Evolutionary conservation across 306 rosid species (phyloP).

Genomic region (Parietaria judaica): DNA sequence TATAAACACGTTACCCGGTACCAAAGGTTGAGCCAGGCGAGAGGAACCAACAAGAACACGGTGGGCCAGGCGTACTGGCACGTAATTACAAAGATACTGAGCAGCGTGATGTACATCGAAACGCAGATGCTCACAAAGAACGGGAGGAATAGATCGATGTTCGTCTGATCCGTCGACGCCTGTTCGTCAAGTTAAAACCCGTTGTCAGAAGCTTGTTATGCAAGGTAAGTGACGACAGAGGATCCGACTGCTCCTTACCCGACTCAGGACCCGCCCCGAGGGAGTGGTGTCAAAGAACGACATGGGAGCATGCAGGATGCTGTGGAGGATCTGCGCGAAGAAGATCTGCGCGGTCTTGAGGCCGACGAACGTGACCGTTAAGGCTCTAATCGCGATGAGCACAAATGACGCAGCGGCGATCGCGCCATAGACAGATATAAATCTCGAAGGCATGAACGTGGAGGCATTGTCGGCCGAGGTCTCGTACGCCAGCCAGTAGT

Average conservation of each 20-base stretch:
- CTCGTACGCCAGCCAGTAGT: constrained; percentile 91
- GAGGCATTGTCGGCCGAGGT: constrained; percentile 57
- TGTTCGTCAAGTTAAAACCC: constrained; percentile 12
- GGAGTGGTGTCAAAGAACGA: constrained; percentile 97
- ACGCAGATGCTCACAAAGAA: constrained; percentile 42
- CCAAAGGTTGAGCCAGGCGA: constrained; percentile 83
- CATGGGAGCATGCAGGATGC: constrained; percentile 96
- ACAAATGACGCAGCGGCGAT: constrained; percentile 37
- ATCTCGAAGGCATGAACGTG: constrained; percentile 42
- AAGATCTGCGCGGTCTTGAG: constrained; percentile 68
- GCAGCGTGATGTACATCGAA: constrained; percentile 64
- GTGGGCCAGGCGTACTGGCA: constrained; percentile 98
- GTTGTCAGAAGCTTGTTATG: too few species aligned
- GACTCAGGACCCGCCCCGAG: constrained; percentile 84
- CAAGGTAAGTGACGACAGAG: not conserved
- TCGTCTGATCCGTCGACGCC: constrained; percentile 97
- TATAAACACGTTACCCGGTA: constrained; percentile 59
- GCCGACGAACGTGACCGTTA: constrained; percentile 42
- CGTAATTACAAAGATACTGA: constrained; percentile 53
- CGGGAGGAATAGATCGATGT: constrained; percentile 68
- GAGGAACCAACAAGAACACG: constrained; percentile 71
- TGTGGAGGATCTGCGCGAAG: constrained; percentile 59
- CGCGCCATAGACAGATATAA: constrained; percentile 51
- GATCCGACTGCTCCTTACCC: constrained; percentile 44
- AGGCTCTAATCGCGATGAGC: constrained; percentile 40